Conservation (phyloP, 176 grass and related monocot genomes). For the Carex pumila region DNA sequence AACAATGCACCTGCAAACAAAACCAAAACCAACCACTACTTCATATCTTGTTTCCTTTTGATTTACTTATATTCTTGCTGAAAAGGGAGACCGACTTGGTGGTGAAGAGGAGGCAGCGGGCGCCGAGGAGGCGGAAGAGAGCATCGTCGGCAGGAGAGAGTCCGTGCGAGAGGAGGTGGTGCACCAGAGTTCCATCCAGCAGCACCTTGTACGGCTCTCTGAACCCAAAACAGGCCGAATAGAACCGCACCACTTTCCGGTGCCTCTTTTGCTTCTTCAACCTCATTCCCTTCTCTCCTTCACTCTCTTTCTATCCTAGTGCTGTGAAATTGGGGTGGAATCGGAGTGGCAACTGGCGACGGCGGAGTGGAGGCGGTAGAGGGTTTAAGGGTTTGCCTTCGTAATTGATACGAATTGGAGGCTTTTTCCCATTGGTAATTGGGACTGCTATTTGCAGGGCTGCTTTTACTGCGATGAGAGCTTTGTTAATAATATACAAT, state of each 20-base stretch:
- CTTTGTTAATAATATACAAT: not conserved
- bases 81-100: slow-evolving; percentile 34
- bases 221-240: slow-evolving; percentile 79
- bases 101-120: slow-evolving; percentile 57
- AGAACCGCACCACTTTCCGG: slow-evolving; percentile 79
- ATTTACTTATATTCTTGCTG: not conserved
- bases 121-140: slow-evolving; percentile 49
- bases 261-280: slow-evolving; percentile 80
- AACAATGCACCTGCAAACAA: slow-evolving; percentile 36
- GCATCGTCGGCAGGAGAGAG: slow-evolving; percentile 50
- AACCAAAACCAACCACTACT: not conserved
- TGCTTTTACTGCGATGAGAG: not conserved
- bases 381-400: slow-evolving; percentile 2
- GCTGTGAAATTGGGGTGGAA: not conserved
- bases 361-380: not conserved
- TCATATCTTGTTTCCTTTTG: not conserved
- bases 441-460: not conserved
- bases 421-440: not conserved
- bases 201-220: slow-evolving; percentile 75
- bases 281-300: slow-evolving; percentile 35
- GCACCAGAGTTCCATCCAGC: slow-evolving; percentile 62
- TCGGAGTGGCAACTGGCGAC: not conserved
- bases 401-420: not conserved
- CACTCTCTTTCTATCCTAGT: not conserved
- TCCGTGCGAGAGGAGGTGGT: slow-evolving; percentile 53